Base-by-base conservation (phyloP, 768 basidiomycete genomes). In the Leccinum ochraceum region DNA sequence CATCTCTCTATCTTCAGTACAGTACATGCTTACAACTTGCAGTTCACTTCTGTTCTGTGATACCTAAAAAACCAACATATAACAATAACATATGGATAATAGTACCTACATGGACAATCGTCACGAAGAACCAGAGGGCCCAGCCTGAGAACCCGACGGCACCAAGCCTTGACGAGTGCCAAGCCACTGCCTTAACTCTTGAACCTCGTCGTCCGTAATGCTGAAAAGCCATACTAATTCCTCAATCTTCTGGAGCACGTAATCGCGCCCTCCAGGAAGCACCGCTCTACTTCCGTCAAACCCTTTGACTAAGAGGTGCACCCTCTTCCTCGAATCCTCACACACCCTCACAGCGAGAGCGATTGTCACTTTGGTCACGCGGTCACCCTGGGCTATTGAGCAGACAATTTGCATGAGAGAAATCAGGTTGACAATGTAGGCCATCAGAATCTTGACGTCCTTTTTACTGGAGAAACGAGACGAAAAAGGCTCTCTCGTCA, bases 331-430 rank as follows among this genome's bases (percentile, higher is more conserved):
- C 13, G 53, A 20, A 13, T 1, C 10, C 32, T 63, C 53, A 17
- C 63, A 63, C 1, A 36, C 58, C 6, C 1, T 11, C 4, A 63
- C 8, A 22, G 58, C 61, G 20, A 26, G 20, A 30, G 2, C 1
- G 3, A 20, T 10, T 2, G 17, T 56, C 26, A 39, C 6, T 2
- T 16, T 2, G 11, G 50, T 67, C 32, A 66, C 49, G 16, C 24
- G 24, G 24, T 2, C 22, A 22, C 22, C n/a, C n/a, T n/a, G n/a
- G n/a, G n/a, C n/a, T n/a, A n/a, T n/a, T n/a, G n/a, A n/a, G n/a
- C n/a, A n/a, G n/a, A n/a, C n/a, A n/a, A n/a, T n/a, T 28, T 67
- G 65, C 65, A 66, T 67, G 56, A 63, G 49, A 26, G 58, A 66
- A 20, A 63, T 55, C 39, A 66, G 26, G 56, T 63, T 55, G 5